Base-by-base conservation (phyloP, 352 stramenopile genomes). In the Globisporangium paddicum region DNA sequence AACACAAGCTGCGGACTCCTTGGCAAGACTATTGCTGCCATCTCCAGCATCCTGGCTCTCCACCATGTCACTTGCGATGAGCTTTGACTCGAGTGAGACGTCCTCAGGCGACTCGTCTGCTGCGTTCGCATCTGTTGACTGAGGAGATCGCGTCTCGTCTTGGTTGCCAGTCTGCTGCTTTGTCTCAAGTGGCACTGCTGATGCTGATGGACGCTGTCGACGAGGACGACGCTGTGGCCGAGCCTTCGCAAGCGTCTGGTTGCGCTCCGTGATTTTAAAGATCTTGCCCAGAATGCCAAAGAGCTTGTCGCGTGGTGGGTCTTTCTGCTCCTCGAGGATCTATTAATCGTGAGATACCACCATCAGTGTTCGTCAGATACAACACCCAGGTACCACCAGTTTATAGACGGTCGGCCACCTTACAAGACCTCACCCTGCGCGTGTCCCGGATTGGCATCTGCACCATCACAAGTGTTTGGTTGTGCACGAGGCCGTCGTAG, bases 371-470 rank as follows among this genome's bases (percentile, higher is more conserved):
- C 23, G 16, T 57, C 13, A 49, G 11, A 45, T 5, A 46, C 26
- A 13, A 13, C 25, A 9, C 19, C 6, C n/a, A n/a, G n/a, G n/a
- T 23, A 21, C 42, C 25, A 8, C 18, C 1, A 18, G 16, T 47
- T 18, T 55, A 47, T 0, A 16, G 1, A 10, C 9, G 32, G 37
- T 13, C 21, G 13, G 13, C 30, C 0, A 21, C 6, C 23, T 7
- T 32, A 32, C 18, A 3, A 11, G 0, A 25, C 72, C 75, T 28
- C 58, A 90, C 79, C 49, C 77, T 66, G 41, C 82, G 72, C 32
- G 80, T 91, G 61, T 93, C 84, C 58, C 87, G 70, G 54, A 93
- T 89, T 11, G 84, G 81, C 63, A 93, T 82, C 42, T 88, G 77
- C 44, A 93, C 78, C 64, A 90, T 80, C 9, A 72, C 67, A 21